These are phyloP conservation scores for Aspergillus sp. DNA, from an alignment of 2,329 filamentous ascomycete species.

Conservation along the genomic window DNA sequence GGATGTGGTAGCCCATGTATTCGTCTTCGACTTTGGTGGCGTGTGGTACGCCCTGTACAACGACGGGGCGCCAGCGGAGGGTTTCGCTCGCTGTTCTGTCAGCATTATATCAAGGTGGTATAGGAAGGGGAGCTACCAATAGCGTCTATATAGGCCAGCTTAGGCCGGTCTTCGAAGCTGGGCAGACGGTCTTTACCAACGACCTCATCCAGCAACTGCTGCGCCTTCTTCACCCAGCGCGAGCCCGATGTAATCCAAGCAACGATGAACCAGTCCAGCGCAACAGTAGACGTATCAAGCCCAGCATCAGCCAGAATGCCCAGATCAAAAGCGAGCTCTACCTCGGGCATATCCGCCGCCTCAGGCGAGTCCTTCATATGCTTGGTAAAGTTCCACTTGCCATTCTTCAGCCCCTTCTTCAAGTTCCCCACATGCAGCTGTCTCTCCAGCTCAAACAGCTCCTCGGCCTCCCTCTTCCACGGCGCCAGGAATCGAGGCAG, in stretches of 20 bases:
- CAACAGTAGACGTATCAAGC: not conserved
- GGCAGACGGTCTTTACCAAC: not conserved
- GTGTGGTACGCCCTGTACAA: not conserved
- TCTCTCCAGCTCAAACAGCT: not conserved
- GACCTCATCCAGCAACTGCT: not conserved
- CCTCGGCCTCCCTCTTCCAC: not conserved
- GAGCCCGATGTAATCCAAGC: not conserved
- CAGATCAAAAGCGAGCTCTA: conserved; percentile 1
- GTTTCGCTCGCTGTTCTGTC: not conserved
- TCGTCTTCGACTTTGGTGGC: not conserved
- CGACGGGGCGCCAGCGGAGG: conserved; percentile 3
- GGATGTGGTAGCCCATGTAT: conserved; percentile 3
- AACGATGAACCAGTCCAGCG: conserved; percentile 2
- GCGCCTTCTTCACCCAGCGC: not conserved
- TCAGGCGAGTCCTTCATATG: not conserved
- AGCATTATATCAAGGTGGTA: not conserved
- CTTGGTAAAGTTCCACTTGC: not conserved
- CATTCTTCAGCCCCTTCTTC: not conserved
- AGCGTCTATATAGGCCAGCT: conserved; percentile 1
- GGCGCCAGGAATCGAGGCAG: not conserved
- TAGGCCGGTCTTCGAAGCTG: not conserved
- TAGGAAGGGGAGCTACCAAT: not conserved
- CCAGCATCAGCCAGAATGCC: not conserved
- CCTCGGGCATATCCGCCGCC: not conserved
- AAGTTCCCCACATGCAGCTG: not conserved